Percentiles rank a stretch among this genome's conserved stretches.
Conservation (phyloP, 208 protist genomes). For the Trypanosoma congolense region DNA sequence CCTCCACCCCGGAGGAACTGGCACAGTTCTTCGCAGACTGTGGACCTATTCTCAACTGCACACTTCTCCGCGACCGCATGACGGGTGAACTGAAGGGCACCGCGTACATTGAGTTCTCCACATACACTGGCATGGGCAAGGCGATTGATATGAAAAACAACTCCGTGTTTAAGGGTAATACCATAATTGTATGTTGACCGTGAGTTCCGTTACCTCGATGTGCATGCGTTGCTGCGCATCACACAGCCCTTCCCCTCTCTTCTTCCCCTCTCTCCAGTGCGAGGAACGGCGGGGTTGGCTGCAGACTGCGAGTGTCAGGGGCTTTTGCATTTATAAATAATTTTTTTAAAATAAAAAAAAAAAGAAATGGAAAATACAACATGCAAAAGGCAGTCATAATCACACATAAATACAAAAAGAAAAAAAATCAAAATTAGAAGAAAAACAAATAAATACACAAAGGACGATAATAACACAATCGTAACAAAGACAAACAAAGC, state of each 20-base stretch:
- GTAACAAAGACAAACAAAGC: too few relatives aligned
- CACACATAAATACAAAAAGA: background rate
- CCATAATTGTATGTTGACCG: constrained; percentile 83
- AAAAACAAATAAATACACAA: too few relatives aligned
- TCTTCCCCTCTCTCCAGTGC: too few relatives aligned
- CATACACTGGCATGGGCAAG: constrained; percentile 71
- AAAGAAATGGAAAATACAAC: constrained; percentile 14
- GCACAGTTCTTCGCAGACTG: constrained; percentile 76
- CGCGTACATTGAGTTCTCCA: constrained; percentile 81
- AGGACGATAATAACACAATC: too few relatives aligned
- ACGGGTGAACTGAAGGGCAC: constrained; percentile 81
- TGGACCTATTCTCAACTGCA: constrained; percentile 80
- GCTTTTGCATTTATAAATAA: too few relatives aligned
- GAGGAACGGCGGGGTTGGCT: too few relatives aligned
- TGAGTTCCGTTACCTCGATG: constrained; percentile 15
- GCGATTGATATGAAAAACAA: constrained; percentile 86
- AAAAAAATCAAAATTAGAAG: constrained; percentile 10
- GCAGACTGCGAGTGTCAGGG: too few relatives aligned
- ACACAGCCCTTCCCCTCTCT: too few relatives aligned
- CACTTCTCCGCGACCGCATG: constrained; percentile 64
- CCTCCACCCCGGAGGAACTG: constrained; percentile 78
- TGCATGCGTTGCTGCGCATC: background rate
- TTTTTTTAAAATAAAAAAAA: too few relatives aligned
- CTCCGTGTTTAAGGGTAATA: constrained; percentile 77
- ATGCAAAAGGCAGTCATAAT: too few relatives aligned